A percentile compares a stretch with the other conserved stretches of the same genome.
phyloP scores from a whole-genome alignment of 2,329 filamentous ascomycete species.

The Arachnomyces sp. region DNA sequence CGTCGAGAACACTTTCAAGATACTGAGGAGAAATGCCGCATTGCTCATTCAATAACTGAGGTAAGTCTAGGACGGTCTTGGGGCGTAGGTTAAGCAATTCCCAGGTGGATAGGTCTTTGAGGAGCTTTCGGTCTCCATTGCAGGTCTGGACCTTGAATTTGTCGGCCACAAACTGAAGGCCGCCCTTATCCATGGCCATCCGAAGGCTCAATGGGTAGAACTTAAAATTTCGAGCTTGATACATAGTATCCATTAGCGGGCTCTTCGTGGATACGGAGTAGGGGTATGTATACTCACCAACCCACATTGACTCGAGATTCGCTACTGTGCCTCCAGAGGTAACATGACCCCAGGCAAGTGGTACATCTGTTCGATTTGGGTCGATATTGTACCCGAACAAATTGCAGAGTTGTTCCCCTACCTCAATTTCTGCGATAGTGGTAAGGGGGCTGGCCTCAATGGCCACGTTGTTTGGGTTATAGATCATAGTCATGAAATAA shows the following conservation, averaged over 20 bases:
- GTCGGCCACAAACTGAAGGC: slow-evolving; percentile 22
- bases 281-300: slow-evolving; percentile 5
- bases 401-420: slow-evolving; percentile 39
- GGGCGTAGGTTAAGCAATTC: slow-evolving; percentile 38
- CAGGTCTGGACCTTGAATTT: slow-evolving; percentile 25
- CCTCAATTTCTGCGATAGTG: slow-evolving; percentile 37
- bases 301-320: slow-evolving; percentile 43
- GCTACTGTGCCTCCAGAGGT: slow-evolving; percentile 41
- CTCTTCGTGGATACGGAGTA: background rate
- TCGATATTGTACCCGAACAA: slow-evolving; percentile 39
- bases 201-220: slow-evolving; percentile 38
- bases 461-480: slow-evolving; percentile 44
- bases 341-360: slow-evolving; percentile 38
- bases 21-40: slow-evolving; percentile 34
- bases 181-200: slow-evolving; percentile 21
- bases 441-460: slow-evolving; percentile 40
- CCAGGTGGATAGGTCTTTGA: slow-evolving; percentile 33
- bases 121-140: slow-evolving; percentile 24
- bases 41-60: slow-evolving; percentile 30
- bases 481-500: slow-evolving; percentile 44
- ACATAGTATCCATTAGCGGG: background rate
- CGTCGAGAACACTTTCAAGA: slow-evolving; percentile 23
- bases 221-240: slow-evolving; percentile 38
- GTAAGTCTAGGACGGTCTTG: slow-evolving; percentile 32
- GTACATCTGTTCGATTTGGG: slow-evolving; percentile 14